Evolutionary conservation across 441 rosid genomes (phyloP).

Genomic region (Omphalea diandra): DNA sequence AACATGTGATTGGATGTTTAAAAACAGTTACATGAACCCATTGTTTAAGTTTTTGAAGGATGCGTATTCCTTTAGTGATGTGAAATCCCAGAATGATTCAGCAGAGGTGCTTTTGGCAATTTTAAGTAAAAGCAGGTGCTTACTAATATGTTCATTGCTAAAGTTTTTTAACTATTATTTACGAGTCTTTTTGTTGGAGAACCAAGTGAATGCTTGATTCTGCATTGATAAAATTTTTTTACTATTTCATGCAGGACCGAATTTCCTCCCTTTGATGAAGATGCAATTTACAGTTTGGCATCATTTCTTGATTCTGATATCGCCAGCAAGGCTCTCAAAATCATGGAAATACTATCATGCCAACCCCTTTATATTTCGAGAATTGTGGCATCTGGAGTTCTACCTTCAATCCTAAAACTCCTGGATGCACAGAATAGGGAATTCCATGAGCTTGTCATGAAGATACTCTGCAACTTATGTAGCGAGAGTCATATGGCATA

Average conservation of each 20-base stretch:
- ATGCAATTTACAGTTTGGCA: slow-evolving; percentile 27
- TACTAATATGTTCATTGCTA: background rate
- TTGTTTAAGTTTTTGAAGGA: slow-evolving; percentile 36
- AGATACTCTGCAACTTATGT: slow-evolving; percentile 37
- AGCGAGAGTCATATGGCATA: slow-evolving; percentile 19
- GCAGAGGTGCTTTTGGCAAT: slow-evolving; percentile 38
- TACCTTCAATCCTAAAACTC: slow-evolving; percentile 35
- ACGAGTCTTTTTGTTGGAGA: too few species aligned
- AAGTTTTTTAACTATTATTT: too few species aligned
- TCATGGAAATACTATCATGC: slow-evolving; percentile 31
- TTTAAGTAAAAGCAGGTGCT: slow-evolving; percentile 36
- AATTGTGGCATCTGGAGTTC: slow-evolving; percentile 26
- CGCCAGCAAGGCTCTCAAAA: slow-evolving; percentile 26
- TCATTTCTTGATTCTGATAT: slow-evolving; percentile 32
- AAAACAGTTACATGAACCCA: slow-evolving; percentile 20
- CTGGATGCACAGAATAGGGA: slow-evolving; percentile 24
- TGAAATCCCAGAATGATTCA: slow-evolving; percentile 35
- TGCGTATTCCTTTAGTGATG: slow-evolving; percentile 31
- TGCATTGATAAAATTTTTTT: slow-evolving; percentile 3
- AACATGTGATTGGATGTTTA: slow-evolving; percentile 12
- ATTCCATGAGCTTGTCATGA: slow-evolving; percentile 26
- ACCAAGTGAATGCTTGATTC: too few species aligned
- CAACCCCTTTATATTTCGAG: slow-evolving; percentile 23
- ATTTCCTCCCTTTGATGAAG: slow-evolving; percentile 25
- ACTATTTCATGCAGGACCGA: slow-evolving; percentile 28